Evolutionary conservation across 208 protist species (phyloP), one percentile per base, ranked within the genome.

Genomic region (Leishmania lainsoni): DNA sequence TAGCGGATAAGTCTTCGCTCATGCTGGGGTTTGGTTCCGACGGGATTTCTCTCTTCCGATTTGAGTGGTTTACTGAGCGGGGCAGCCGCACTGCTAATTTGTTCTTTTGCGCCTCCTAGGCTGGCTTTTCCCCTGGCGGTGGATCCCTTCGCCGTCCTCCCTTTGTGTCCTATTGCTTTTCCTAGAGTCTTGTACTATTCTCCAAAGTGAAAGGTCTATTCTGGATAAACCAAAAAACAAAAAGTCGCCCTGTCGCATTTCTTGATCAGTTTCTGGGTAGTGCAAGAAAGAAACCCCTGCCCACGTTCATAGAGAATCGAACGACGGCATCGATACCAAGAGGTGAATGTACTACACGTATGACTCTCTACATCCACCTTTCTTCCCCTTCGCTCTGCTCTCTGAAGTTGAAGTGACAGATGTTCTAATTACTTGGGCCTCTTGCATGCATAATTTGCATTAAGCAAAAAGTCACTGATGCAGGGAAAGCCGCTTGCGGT

Each of bases 21-120:
- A 85, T 73, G 81, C 63, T 95, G 75, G 90, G 90, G 45, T 90
- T 95, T 75, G 88, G 88, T 22, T 66, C 74, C 20, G 76, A 88
- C 70, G 86, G 81, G 17, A 76, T 94, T 26, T 81, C 87, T 22
- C 81, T 93, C 56, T 87, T 95, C 75, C 82, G 85, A 54, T 76
- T 92, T 17, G 79, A 86, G 35, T 95, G 92, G 91, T n/a, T 58
- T 12, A 74, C 87, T 20, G 73, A 83, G 6, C 32, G 56, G 14
- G 86, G 85, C 69, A 66, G 75, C 5, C 84, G 84, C 63, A 83
- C 76, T 16, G 87, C 87, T 3, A 80, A 86, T 75, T 83, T 95
- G 56, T 94, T 90, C 76, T 94, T 92, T 79, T 95, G 89, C 75
- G 59, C 80, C 22, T 72, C 56, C 35, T 93, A 86, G 81, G n/a